These are phyloP conservation scores for Przewalskia tangutica DNA, from an alignment of 257 asterid species.

Conservation along the genomic window DNA sequence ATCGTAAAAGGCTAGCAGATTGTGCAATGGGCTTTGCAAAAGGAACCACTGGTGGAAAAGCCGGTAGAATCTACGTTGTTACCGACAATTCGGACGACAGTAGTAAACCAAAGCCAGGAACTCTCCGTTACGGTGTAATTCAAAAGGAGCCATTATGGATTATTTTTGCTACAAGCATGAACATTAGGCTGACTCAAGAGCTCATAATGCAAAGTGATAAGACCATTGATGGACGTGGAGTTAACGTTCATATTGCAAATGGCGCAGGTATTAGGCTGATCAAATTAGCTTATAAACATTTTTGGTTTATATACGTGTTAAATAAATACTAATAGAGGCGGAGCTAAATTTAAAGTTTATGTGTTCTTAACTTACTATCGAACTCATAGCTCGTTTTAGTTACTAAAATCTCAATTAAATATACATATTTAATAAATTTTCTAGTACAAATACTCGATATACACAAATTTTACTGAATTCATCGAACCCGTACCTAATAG, in stretches of 20 bases:
- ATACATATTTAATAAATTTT: too few relatives aligned
- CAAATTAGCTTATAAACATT: not conserved
- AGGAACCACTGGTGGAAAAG: constrained; percentile 63
- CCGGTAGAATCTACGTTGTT: constrained; percentile 46
- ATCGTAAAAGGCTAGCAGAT: constrained; percentile 59
- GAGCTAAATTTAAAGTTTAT: too few relatives aligned
- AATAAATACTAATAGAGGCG: too few relatives aligned
- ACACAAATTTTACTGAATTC: too few relatives aligned
- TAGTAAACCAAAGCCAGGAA: constrained; percentile 57
- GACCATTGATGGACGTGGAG: constrained; percentile 88
- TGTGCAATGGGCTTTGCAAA: constrained; percentile 65
- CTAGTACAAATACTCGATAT: too few relatives aligned
- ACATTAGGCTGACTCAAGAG: constrained; percentile 50
- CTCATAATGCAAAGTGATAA: constrained; percentile 51
- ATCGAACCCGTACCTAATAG: too few relatives aligned
- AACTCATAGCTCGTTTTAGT: too few relatives aligned
- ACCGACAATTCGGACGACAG: constrained; percentile 46
- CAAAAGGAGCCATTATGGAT: constrained; percentile 75
- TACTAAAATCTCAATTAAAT: too few relatives aligned
- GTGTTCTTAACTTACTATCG: too few relatives aligned
- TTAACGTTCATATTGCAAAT: constrained; percentile 34
- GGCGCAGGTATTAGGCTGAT: constrained; percentile 39
- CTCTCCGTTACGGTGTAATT: constrained; percentile 77
- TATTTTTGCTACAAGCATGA: constrained; percentile 44
- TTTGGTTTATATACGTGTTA: not conserved